Evolutionary conservation across 1,139 yeast genomes (phyloP).

Genomic region (Blastobotrys petasosporus): DNA sequence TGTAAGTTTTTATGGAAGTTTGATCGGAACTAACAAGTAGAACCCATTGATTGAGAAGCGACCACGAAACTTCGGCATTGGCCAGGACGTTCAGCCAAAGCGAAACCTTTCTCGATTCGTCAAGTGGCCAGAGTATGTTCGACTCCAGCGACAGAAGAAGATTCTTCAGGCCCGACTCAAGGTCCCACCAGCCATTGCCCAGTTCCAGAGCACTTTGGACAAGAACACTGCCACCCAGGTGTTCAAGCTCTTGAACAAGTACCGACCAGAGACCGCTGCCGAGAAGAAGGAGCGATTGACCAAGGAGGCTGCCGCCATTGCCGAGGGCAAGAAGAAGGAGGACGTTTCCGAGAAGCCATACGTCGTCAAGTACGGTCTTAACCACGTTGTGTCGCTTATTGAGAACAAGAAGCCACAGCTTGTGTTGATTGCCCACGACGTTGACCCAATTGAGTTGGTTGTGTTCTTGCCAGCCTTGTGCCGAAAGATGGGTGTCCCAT

Average conservation of each 20-base stretch:
- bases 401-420: constrained; percentile 98
- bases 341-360: constrained; percentile 95
- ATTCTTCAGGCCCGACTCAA: constrained; percentile 89
- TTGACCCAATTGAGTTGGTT: constrained; percentile 97
- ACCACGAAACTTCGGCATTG: constrained; percentile 94
- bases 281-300: constrained; percentile 98
- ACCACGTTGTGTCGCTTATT: constrained; percentile 93
- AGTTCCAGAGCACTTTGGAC: constrained; percentile 92
- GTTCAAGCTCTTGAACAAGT: constrained; percentile 94
- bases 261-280: constrained; percentile 95
- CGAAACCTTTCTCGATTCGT: constrained; percentile 94
- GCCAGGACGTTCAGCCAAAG: constrained; percentile 92
- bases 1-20: constrained; percentile 15
- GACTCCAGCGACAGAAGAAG: constrained; percentile 97
- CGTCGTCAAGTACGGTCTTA: constrained; percentile 94
- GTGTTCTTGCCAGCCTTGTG: constrained; percentile 96
- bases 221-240: constrained; percentile 97
- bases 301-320: constrained; percentile 97
- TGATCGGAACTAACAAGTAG: constrained; percentile 15
- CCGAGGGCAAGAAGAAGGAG: constrained; percentile 94
- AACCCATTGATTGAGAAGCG: constrained; percentile 82
- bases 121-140: constrained; percentile 97
- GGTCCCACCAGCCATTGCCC: constrained; percentile 98
- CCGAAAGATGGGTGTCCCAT: constrained; percentile 99
- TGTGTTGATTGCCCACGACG: constrained; percentile 96